A percentile compares a stretch with the other conserved stretches of the same genome.
Conservation (phyloP, 495 filamentous ascomycete genomes). For the Tuber indicum region DNA sequence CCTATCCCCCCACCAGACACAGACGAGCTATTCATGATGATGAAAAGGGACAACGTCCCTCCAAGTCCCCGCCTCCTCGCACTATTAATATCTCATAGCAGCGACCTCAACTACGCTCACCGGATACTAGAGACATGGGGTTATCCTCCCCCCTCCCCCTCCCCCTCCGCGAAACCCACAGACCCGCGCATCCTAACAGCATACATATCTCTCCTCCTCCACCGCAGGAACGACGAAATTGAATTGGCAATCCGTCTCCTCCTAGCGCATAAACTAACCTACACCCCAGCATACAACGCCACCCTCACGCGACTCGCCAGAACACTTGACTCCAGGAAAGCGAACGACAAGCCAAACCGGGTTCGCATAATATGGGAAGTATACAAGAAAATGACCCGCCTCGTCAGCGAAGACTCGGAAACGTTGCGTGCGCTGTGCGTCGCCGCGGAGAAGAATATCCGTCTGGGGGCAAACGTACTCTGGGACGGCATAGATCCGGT, state of each 20-base stretch:
- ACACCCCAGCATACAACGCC: conserved; percentile 35
- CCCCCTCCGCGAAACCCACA: neutral
- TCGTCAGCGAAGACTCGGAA: conserved; percentile 9
- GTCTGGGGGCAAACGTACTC: neutral
- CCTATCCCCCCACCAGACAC: conserved; percentile 51
- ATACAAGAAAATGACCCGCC: conserved; percentile 20
- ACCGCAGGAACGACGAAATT: conserved; percentile 7
- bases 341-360: neutral
- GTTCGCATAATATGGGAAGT: conserved; percentile 23
- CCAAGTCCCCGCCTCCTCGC: neutral
- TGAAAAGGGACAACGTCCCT: conserved; percentile 48
- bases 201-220: conserved; percentile 30
- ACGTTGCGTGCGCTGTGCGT: conserved; percentile 34
- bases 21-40: conserved; percentile 51
- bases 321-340: neutral
- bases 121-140: neutral
- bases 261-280: conserved; percentile 16
- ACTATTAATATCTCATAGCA: neutral
- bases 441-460: conserved; percentile 12
- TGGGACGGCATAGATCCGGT: conserved; percentile 21
- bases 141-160: neutral
- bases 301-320: neutral
- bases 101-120: neutral
- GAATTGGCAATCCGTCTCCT: conserved; percentile 21
- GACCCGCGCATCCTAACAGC: conserved; percentile 21